Base-by-base conservation (phyloP, 768 basidiomycete genomes). In the Leccinum boreale region DNA sequence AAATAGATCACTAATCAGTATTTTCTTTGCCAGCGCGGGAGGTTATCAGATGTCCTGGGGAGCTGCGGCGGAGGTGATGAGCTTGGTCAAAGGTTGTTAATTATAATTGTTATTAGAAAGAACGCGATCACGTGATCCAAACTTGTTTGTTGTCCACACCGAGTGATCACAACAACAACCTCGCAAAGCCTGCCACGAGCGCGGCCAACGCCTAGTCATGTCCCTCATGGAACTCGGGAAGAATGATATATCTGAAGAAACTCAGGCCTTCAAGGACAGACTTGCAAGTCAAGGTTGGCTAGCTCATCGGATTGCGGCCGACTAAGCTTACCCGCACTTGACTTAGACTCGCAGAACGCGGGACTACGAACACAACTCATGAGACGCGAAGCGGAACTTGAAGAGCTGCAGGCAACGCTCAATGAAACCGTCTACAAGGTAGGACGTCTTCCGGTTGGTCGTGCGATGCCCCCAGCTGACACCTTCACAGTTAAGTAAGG, bases 401-500 rank as follows among this genome's bases (percentile, higher is more conserved):
- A 71, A 45, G 74, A 75, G 14, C 33, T 77, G 7, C 73, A 66
- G 58, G 57, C 54, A 1, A 68, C 73, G 0, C 56, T 76, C 1
- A 73, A 73, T 44, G 77, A 79, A 36, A 67, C 73, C 2, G 57
- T 77, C 45, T 59, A 69, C 21, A 78, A 78, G 73, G 77, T 77
- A 8, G 36, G 46, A 42, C 15, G 52, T 21, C 24, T 59, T 39
- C 21, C 8, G 3, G n/a, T 53, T 36, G 23, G 23, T 56, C 35
- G 28, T 52, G 52, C 44, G 42, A 53, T 48, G 31, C 28, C 26
- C 11, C 29, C 31, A 5, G 24, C 50, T 63, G 53, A 67, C 48
- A 51, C 54, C 39, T 47, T 55, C 53, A 50, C 58, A 89, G 87
- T 73, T 89, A 51, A 78, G 77, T 46, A 68, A 71, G 55, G 87